phyloP scores from a whole-genome alignment of 2,329 filamentous ascomycete species.

The Pyricularia sp. region DNA sequence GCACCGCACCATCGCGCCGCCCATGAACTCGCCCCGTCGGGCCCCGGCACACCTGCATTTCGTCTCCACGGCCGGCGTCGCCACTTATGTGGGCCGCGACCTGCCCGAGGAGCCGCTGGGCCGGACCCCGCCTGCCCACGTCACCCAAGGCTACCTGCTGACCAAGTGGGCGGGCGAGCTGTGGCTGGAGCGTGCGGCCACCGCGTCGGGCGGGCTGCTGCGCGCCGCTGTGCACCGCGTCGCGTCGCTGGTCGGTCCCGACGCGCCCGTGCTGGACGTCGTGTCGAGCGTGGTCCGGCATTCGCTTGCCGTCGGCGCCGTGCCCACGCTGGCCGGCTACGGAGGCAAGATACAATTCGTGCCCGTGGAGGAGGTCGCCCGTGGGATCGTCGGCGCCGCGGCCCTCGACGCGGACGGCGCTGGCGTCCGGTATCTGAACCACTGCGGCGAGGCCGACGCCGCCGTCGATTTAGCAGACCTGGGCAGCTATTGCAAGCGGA shows the following conservation, averaged over 20 bases:
- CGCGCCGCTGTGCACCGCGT: neutral
- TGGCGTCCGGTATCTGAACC: conserved; percentile 18
- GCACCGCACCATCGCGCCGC: conserved; percentile 3
- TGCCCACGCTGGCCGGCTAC: conserved; percentile 1
- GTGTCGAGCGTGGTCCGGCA: neutral
- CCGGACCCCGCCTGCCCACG: neutral
- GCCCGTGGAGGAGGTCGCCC: neutral
- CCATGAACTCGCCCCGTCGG: neutral
- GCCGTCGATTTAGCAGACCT: neutral
- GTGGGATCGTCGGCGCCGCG: neutral
- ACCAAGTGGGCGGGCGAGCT: conserved; percentile 1
- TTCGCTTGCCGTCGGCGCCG: neutral
- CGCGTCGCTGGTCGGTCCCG: neutral
- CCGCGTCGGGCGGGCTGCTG: neutral
- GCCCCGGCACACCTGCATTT: conserved; percentile 22
- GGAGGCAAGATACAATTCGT: neutral
- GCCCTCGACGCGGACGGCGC: conserved; percentile 15
- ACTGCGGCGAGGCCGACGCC: neutral
- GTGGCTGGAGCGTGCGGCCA: neutral
- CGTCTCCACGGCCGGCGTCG: conserved; percentile 17
- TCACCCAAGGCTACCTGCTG: neutral
- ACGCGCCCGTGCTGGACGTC: neutral
- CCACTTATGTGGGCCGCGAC: conserved; percentile 14
- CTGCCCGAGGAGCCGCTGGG: neutral
- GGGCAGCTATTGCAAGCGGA: neutral